These are phyloP conservation scores for Fraxinus ornus DNA, from an alignment of 305 asterid species.

Conservation along the genomic window DNA sequence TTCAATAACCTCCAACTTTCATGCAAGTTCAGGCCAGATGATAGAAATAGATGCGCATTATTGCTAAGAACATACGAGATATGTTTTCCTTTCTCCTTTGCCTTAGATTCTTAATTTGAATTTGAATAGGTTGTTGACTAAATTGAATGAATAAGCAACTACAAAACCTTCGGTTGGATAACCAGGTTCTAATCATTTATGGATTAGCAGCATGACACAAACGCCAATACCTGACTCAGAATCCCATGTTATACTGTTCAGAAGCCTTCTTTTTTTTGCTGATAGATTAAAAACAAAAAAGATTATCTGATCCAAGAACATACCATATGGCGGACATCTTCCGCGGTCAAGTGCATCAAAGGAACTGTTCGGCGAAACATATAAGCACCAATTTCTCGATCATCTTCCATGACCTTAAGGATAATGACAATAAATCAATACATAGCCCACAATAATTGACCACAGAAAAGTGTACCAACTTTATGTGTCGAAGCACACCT, in stretches of 20 bases:
- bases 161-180: slow-evolving; percentile 3
- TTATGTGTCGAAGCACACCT: slow-evolving; percentile 40
- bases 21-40: slow-evolving; percentile 1
- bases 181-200: slow-evolving; percentile 4
- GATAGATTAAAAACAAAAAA: background rate
- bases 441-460: slow-evolving; percentile 2
- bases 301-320: slow-evolving; percentile 26
- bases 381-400: slow-evolving; percentile 93
- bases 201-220: slow-evolving; percentile 15
- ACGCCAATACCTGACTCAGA: slow-evolving; percentile 8
- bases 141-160: slow-evolving; percentile 3
- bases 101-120: background rate
- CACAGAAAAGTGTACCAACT: slow-evolving; percentile 16
- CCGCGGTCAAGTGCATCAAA: slow-evolving; percentile 75
- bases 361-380: slow-evolving; percentile 99
- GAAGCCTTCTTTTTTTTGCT: slow-evolving; percentile 1
- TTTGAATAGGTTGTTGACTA: slow-evolving; percentile 5
- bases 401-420: slow-evolving; percentile 97
- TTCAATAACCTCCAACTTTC: slow-evolving; percentile 6
- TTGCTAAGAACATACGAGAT: background rate
- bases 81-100: background rate
- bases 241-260: slow-evolving; percentile 6
- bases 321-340: slow-evolving; percentile 95
- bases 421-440: slow-evolving; percentile 25
- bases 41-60: background rate